Conservation (phyloP, 1,284 basidiomycete species). For the Malassezia caprae region DNA sequence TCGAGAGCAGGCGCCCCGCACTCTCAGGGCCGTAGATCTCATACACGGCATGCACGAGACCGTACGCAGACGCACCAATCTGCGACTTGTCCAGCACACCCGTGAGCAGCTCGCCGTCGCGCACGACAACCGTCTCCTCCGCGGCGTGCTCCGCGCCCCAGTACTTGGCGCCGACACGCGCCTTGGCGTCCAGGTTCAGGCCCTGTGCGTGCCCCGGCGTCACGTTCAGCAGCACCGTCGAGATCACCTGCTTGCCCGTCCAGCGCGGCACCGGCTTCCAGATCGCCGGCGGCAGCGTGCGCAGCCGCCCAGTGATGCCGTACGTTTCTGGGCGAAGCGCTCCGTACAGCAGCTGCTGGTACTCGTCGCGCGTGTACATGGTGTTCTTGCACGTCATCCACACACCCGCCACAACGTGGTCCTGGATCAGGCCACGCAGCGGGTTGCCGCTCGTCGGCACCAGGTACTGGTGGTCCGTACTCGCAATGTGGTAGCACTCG, state of each 20-base stretch:
- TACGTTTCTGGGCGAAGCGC: conserved; percentile 79
- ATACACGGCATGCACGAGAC: conserved; percentile 94
- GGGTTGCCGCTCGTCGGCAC: conserved; percentile 97
- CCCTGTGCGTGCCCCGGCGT: conserved; percentile 72
- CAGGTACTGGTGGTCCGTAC: conserved; percentile 97
- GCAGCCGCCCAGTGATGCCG: conserved; percentile 59
- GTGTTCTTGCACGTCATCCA: conserved; percentile 98
- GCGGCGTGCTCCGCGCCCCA: conserved; percentile 58
- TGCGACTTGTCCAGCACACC: conserved; percentile 92
- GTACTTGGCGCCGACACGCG: conserved; percentile 68
- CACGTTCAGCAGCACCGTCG: conserved; percentile 59
- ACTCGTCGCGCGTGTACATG: conserved; percentile 90
- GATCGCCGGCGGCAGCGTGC: conserved; percentile 79
- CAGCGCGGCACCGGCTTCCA: conserved; percentile 82
- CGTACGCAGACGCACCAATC: conserved; percentile 90
- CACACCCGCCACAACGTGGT: conserved; percentile 95
- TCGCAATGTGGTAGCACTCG: conserved; percentile 67
- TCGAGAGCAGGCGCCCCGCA: conserved; percentile 82
- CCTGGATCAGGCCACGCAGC: conserved; percentile 93
- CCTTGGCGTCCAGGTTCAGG: conserved; percentile 73
- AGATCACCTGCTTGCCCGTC: conserved; percentile 95
- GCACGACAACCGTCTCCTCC: conserved; percentile 80
- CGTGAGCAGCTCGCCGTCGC: conserved; percentile 86
- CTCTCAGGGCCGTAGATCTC: conserved; percentile 88
- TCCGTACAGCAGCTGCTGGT: conserved; percentile 92